A percentile compares a stretch with the other conserved stretches of the same genome.
phyloP scores from a whole-genome alignment of 495 filamentous ascomycete species.

The Aspergillus asperescens region DNA sequence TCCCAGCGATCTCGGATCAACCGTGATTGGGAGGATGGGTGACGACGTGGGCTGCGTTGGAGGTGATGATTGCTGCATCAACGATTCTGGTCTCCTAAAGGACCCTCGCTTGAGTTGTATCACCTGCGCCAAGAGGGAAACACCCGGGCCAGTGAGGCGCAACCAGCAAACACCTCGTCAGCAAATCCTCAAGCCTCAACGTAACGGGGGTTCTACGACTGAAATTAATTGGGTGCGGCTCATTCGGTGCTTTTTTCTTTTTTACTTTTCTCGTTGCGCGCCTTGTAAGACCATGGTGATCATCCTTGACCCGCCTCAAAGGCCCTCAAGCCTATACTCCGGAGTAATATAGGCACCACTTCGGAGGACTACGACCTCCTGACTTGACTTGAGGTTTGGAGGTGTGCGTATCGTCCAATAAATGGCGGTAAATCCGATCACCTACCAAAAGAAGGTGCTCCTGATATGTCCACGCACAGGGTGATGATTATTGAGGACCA shows the following conservation, averaged over 20 bases:
- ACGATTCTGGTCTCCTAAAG: background rate
- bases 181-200: background rate
- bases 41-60: background rate
- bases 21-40: background rate
- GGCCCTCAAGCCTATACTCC: constrained; percentile 4
- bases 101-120: constrained; percentile 1
- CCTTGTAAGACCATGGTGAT: constrained; percentile 1
- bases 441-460: background rate
- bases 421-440: background rate
- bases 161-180: constrained; percentile 17
- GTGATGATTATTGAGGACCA: background rate
- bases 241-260: constrained; percentile 10
- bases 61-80: background rate
- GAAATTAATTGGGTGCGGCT: constrained; percentile 25
- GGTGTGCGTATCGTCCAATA: background rate
- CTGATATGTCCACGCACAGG: constrained; percentile 7
- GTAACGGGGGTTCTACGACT: constrained; percentile 6
- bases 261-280: constrained; percentile 2
- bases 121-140: constrained; percentile 16
- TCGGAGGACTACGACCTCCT: too few species aligned
- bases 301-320: constrained; percentile 5
- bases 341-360: constrained; percentile 1
- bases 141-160: constrained; percentile 13
- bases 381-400: background rate
- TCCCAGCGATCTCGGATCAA: background rate